These are phyloP conservation scores for Diaporthe batatas DNA, from an alignment of 2,329 filamentous ascomycete genomes.

Conservation along the genomic window DNA sequence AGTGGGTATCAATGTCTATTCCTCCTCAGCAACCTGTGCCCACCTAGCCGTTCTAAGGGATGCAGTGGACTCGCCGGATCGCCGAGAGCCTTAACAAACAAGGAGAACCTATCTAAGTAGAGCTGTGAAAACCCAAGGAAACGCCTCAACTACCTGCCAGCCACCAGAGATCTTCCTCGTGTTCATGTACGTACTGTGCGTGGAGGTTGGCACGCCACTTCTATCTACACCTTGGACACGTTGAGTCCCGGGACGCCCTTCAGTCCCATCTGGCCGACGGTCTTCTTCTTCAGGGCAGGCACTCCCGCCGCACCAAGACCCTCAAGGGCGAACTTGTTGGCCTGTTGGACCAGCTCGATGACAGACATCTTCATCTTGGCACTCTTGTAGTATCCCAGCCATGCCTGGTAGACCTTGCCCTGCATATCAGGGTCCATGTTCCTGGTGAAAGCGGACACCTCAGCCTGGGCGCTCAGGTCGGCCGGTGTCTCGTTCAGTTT, in stretches of 20 bases:
- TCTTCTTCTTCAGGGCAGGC: constrained; percentile 61
- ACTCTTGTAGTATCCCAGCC: constrained; percentile 69
- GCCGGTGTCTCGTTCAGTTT: constrained; percentile 61
- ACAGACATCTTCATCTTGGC: constrained; percentile 58
- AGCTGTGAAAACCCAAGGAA: neutral
- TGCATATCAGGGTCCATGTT: constrained; percentile 60
- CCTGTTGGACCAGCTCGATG: constrained; percentile 62
- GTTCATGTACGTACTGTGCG: neutral
- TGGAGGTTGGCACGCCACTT: neutral
- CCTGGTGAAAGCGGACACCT: constrained; percentile 55
- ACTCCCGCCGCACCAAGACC: constrained; percentile 62
- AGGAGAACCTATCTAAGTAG: constrained; percentile 5
- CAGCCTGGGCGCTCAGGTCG: constrained; percentile 57
- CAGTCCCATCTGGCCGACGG: constrained; percentile 70
- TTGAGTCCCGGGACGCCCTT: constrained; percentile 64
- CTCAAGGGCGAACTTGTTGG: constrained; percentile 63
- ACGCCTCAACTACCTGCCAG: neutral
- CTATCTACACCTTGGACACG: constrained; percentile 54
- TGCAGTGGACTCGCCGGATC: neutral
- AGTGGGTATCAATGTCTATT: constrained; percentile 23
- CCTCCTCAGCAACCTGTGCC: constrained; percentile 1
- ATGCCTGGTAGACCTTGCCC: constrained; percentile 67
- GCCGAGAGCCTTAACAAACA: constrained; percentile 20
- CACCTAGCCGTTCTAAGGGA: neutral
- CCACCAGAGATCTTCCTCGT: neutral